phyloP scores from a whole-genome alignment of 371 early-diverging fungal species.

The Rozella allomycis region DNA sequence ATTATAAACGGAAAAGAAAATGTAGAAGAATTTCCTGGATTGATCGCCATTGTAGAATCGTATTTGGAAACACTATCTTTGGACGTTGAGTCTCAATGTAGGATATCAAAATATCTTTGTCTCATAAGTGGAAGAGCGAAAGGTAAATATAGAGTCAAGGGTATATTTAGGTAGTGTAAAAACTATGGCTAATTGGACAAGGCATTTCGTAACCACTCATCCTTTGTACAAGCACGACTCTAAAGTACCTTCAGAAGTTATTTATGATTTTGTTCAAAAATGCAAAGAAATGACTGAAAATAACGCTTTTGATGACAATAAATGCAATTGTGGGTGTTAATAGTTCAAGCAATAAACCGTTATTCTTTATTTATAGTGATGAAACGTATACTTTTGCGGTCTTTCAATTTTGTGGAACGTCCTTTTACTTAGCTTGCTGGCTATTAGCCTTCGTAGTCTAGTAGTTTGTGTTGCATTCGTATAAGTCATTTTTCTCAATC shows the following conservation, averaged over 20 bases:
- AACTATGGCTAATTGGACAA: slow-evolving; percentile 77
- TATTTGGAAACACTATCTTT: slow-evolving; percentile 52
- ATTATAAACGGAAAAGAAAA: slow-evolving; percentile 78
- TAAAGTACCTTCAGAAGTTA: slow-evolving; percentile 54
- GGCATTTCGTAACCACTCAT: slow-evolving; percentile 71
- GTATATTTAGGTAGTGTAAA: slow-evolving; percentile 47
- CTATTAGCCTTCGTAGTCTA: too few species aligned
- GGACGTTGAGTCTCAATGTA: slow-evolving; percentile 23
- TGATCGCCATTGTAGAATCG: slow-evolving; percentile 52
- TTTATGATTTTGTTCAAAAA: slow-evolving; percentile 46
- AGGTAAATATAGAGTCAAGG: slow-evolving; percentile 9
- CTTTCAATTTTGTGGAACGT: too few species aligned
- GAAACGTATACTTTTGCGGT: too few species aligned
- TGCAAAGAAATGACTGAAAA: too few species aligned
- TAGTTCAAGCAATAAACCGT: too few species aligned
- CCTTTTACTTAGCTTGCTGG: too few species aligned
- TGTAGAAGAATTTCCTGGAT: slow-evolving; percentile 52
- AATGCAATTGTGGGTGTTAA: too few species aligned
- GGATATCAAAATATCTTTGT: not conserved
- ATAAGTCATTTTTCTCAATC: too few species aligned
- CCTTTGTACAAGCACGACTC: slow-evolving; percentile 80
- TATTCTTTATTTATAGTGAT: too few species aligned
- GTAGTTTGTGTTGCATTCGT: too few species aligned
- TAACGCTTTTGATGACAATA: too few species aligned
- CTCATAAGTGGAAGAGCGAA: slow-evolving; percentile 4